phyloP scores from a whole-genome alignment of 805 yeast genomes.

The Metschnikowia rubicola region DNA sequence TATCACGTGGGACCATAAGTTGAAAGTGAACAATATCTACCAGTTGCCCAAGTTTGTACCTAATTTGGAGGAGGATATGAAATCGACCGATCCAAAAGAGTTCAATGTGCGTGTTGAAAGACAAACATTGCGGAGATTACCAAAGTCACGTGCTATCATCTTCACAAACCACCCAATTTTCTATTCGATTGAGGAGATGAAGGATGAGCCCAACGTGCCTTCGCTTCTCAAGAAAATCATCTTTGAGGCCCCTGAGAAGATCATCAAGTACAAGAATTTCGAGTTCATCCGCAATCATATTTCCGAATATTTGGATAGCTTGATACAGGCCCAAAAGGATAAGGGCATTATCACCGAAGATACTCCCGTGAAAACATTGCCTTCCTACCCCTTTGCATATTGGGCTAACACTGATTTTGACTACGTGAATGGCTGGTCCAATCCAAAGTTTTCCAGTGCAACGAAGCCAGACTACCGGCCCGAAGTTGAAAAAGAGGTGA shows the following conservation, averaged over 20 bases:
- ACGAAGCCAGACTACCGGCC: constrained; percentile 24
- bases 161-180: constrained; percentile 78
- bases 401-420: constrained; percentile 45
- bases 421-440: constrained; percentile 37
- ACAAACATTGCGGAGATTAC: constrained; percentile 66
- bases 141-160: constrained; percentile 60
- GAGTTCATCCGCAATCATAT: constrained; percentile 58
- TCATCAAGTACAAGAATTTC: constrained; percentile 62
- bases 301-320: constrained; percentile 50
- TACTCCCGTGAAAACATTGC: constrained; percentile 54
- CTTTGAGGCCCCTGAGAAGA: constrained; percentile 63
- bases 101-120: constrained; percentile 71
- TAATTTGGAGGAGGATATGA: constrained; percentile 28
- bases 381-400: constrained; percentile 64
- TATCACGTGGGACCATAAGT: constrained; percentile 68
- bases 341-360: constrained; percentile 52
- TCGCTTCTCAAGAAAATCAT: constrained; percentile 65
- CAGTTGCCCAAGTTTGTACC: constrained; percentile 45
- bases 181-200: constrained; percentile 72
- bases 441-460: constrained; percentile 28
- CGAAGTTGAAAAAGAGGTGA: constrained; percentile 18
- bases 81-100: constrained; percentile 43
- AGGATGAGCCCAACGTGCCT: constrained; percentile 76
- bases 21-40: constrained; percentile 55
- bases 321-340: constrained; percentile 57